Conservation (phyloP, 306 rosid species). For the Pterocarpus santalinus region DNA sequence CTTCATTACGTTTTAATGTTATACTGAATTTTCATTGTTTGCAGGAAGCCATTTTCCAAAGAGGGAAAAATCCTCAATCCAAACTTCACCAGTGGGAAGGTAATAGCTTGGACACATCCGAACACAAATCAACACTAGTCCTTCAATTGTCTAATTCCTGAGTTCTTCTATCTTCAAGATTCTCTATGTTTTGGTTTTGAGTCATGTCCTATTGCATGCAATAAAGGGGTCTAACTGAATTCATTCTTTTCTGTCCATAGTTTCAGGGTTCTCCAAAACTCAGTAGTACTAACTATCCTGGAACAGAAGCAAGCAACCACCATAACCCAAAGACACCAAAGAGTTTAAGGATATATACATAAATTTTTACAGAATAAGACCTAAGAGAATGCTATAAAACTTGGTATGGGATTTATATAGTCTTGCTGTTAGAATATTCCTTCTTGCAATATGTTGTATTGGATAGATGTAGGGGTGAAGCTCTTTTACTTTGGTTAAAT, state of each 20-base stretch:
- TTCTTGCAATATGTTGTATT: slow-evolving; percentile 26
- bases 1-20: slow-evolving; percentile 8
- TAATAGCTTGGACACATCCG: slow-evolving; percentile 8
- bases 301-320: slow-evolving; percentile 69
- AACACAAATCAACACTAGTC: background rate
- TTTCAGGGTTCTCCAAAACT: slow-evolving; percentile 46
- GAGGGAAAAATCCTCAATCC: slow-evolving; percentile 43
- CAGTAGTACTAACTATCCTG: slow-evolving; percentile 56
- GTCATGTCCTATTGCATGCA: background rate
- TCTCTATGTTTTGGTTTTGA: background rate
- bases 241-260: background rate
- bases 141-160: background rate
- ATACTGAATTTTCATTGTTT: slow-evolving; percentile 22
- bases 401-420: slow-evolving; percentile 12
- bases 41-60: slow-evolving; percentile 53
- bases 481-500: slow-evolving; percentile 12
- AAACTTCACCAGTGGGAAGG: slow-evolving; percentile 42
- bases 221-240: slow-evolving; percentile 10
- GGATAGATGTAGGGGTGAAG: background rate
- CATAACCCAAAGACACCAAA: slow-evolving; percentile 72
- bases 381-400: background rate
- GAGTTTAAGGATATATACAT: slow-evolving; percentile 31
- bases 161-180: background rate
- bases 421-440: slow-evolving; percentile 34
- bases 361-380: slow-evolving; percentile 30